Percentiles rank a stretch among this genome's conserved stretches.
phyloP scores from a whole-genome alignment of 2,329 filamentous ascomycete species.

The Fusarium sp. region DNA sequence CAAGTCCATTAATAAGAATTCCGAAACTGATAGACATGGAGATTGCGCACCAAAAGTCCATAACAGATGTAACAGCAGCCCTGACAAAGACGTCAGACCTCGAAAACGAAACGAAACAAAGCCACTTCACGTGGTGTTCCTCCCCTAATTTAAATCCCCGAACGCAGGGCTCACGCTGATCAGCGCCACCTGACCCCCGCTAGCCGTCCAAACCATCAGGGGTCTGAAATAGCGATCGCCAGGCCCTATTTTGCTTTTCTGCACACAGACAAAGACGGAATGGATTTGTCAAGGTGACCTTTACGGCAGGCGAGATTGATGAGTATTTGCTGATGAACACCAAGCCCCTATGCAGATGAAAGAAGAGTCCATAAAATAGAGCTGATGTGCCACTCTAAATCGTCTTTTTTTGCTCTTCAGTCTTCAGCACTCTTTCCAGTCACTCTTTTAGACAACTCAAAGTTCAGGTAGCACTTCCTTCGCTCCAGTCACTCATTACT shows the following conservation, averaged over 20 bases:
- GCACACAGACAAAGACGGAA: not conserved
- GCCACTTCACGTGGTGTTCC: not conserved
- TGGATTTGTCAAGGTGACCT: slow-evolving; percentile 1
- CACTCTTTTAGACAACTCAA: slow-evolving; percentile 29
- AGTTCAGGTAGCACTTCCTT: slow-evolving; percentile 20
- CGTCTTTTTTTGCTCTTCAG: slow-evolving; percentile 1
- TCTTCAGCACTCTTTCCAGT: slow-evolving; percentile 25
- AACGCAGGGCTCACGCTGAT: not conserved
- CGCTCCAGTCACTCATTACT: slow-evolving; percentile 41
- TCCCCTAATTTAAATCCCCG: slow-evolving; percentile 22
- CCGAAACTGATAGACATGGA: not conserved
- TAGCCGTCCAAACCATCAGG: not conserved
- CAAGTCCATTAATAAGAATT: not conserved
- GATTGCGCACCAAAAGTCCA: not conserved
- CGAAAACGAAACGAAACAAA: slow-evolving; percentile 14
- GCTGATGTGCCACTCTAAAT: not conserved
- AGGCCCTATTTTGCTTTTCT: not conserved
- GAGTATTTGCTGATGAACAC: not conserved
- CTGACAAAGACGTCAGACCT: slow-evolving; percentile 6
- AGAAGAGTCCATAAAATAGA: slow-evolving; percentile 8
- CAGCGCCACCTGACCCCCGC: slow-evolving; percentile 13
- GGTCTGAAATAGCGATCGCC: slow-evolving; percentile 36
- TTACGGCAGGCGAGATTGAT: slow-evolving; percentile 5
- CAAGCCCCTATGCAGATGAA: not conserved
- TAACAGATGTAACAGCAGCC: not conserved